Conservation (phyloP, 2,329 filamentous ascomycete species). For the Sporothrix brunneoviolacea region DNA sequence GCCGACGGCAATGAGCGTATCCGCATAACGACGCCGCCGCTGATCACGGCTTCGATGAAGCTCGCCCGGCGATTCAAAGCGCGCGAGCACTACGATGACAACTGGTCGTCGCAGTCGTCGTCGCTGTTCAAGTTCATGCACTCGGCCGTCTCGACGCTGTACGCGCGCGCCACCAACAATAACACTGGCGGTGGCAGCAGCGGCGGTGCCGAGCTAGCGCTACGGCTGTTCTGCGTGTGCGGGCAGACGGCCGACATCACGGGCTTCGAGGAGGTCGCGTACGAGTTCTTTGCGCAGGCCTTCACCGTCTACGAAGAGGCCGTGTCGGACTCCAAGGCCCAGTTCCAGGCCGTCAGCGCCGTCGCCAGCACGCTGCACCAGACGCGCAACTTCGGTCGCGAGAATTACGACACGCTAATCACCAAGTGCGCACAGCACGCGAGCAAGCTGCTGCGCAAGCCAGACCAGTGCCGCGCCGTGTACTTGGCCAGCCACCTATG, state of each 20-base stretch:
- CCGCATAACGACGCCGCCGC: slow-evolving; percentile 86
- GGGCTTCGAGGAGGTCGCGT: slow-evolving; percentile 90
- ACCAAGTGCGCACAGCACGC: slow-evolving; percentile 96
- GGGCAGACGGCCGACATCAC: slow-evolving; percentile 89
- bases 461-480: slow-evolving; percentile 93
- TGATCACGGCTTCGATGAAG: slow-evolving; percentile 85
- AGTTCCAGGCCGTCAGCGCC: slow-evolving; percentile 96
- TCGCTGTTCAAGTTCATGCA: slow-evolving; percentile 95
- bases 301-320: slow-evolving; percentile 98
- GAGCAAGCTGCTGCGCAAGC: slow-evolving; percentile 94
- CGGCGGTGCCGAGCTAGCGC: slow-evolving; percentile 76
- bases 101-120: slow-evolving; percentile 59
- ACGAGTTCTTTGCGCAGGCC: slow-evolving; percentile 96
- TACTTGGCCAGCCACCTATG: slow-evolving; percentile 95
- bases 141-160: slow-evolving; percentile 76
- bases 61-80: slow-evolving; percentile 82
- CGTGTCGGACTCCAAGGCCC: slow-evolving; percentile 88
- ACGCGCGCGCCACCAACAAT: slow-evolving; percentile 64
- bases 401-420: slow-evolving; percentile 98
- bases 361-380: slow-evolving; percentile 85
- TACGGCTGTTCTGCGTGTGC: slow-evolving; percentile 84
- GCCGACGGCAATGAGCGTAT: slow-evolving; percentile 90
- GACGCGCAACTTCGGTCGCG: slow-evolving; percentile 83
- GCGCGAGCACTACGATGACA: slow-evolving; percentile 73
- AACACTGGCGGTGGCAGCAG: slow-evolving; percentile 31